These are phyloP conservation scores for Chalara sp. DNA, from an alignment of 2,329 filamentous ascomycete genomes.

Conservation along the genomic window DNA sequence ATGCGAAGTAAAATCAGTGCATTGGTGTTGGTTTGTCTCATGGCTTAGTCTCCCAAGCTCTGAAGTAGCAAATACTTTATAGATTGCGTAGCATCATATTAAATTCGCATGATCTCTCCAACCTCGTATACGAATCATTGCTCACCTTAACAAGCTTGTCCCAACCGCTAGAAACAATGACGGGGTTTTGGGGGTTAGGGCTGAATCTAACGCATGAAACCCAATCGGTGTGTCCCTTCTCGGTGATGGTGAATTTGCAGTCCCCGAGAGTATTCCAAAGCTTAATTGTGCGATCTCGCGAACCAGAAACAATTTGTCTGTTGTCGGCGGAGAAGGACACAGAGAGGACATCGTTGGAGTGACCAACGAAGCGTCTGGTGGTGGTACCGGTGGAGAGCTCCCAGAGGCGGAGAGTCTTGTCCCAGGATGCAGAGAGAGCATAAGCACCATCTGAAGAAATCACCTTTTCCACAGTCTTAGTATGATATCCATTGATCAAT, in stretches of 20 bases:
- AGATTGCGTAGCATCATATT: constrained; percentile 87
- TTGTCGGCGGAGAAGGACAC: constrained; percentile 99
- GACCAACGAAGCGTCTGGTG: constrained; percentile 96
- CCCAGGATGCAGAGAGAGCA: constrained; percentile 97
- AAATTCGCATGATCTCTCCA: constrained; percentile 27
- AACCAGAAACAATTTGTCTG: constrained; percentile 98
- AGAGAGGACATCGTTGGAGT: constrained; percentile 99
- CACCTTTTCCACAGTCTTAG: constrained; percentile 55
- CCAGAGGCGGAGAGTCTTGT: constrained; percentile 99
- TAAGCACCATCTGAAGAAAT: constrained; percentile 99
- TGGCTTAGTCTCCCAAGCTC: constrained; percentile 75
- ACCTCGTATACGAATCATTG: constrained; percentile 24
- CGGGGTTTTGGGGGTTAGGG: constrained; percentile 99
- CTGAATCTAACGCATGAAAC: constrained; percentile 99
- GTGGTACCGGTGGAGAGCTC: constrained; percentile 96
- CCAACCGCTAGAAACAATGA: constrained; percentile 98
- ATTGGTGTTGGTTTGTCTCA: constrained; percentile 96
- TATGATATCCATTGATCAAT: constrained; percentile 8
- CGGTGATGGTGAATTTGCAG: constrained; percentile 99
- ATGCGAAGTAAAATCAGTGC: constrained; percentile 56
- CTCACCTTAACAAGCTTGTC: constrained; percentile 99
- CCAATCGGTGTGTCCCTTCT: constrained; percentile 99
- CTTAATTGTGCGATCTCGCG: constrained; percentile 98
- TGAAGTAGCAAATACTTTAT: constrained; percentile 99
- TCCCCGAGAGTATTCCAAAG: constrained; percentile 99